phyloP scores from a whole-genome alignment of 202 grass and related monocot species.

The Digitaria exilis region DNA sequence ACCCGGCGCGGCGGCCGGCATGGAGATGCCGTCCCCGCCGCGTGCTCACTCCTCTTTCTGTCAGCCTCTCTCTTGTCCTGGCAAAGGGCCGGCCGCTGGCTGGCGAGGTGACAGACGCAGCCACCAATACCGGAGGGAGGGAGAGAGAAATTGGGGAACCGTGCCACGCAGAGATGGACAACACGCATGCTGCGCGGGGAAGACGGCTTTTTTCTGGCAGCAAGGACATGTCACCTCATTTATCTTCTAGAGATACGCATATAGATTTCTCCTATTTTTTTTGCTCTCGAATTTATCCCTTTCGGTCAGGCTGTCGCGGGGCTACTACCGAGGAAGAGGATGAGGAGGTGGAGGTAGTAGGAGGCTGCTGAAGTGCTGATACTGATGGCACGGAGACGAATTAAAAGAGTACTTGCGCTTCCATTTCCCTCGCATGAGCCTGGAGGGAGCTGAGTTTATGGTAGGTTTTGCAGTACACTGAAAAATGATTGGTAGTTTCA shows the following conservation, averaged over 20 bases:
- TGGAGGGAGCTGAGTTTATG: neutral
- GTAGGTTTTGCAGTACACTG: constrained; percentile 32
- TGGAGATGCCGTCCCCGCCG: constrained; percentile 43
- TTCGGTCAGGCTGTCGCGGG: constrained; percentile 34
- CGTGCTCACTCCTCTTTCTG: constrained; percentile 79
- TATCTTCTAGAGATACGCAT: constrained; percentile 38
- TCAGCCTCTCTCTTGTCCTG: constrained; percentile 48
- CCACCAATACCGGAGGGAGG: neutral
- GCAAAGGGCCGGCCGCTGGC: no score
- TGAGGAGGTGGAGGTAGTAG: neutral
- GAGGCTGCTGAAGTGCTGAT: neutral
- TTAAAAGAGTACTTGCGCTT: neutral
- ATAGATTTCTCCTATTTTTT: constrained; percentile 18
- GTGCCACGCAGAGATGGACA: neutral
- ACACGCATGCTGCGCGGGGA: constrained; percentile 27
- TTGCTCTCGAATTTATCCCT: constrained; percentile 16
- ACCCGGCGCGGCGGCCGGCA: constrained; percentile 62
- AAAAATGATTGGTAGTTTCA: constrained; percentile 41
- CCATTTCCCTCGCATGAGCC: neutral
- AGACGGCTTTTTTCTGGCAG: constrained; percentile 25
- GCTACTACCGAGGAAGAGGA: constrained; percentile 34
- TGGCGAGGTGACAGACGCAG: neutral
- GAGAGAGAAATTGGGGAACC: neutral
- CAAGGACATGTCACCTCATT: constrained; percentile 37
- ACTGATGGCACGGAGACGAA: constrained; percentile 7